Evolutionary conservation across 768 basidiomycete species (phyloP).

Genomic region (Xerocomus brunneocitrinus): DNA sequence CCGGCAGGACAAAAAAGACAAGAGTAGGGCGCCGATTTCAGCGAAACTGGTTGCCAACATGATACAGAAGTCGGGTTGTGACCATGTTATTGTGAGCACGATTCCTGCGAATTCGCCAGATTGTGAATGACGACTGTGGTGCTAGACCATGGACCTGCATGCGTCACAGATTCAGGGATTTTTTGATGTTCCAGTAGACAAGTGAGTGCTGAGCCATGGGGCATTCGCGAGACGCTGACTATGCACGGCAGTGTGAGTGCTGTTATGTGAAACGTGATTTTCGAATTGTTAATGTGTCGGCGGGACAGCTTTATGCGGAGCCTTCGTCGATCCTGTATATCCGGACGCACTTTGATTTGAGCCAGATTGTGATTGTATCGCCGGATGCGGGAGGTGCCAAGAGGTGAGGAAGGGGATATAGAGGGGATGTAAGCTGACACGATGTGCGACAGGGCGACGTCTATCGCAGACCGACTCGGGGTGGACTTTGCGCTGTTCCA

Average conservation of each 20-base stretch:
- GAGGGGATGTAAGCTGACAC: constrained; percentile 13
- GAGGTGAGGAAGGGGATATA: constrained; percentile 47
- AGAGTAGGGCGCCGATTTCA: constrained; percentile 95
- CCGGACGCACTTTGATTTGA: constrained; percentile 81
- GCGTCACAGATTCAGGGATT: constrained; percentile 99
- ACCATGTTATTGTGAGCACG: constrained; percentile 88
- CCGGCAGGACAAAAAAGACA: constrained; percentile 98
- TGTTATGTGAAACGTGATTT: constrained; percentile 1
- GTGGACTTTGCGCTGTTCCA: constrained; percentile 99
- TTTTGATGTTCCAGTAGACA: constrained; percentile 99
- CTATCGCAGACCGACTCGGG: constrained; percentile 91
- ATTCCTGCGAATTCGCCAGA: not conserved
- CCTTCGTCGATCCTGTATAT: constrained; percentile 94
- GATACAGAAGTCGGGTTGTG: constrained; percentile 87
- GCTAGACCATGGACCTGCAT: constrained; percentile 95
- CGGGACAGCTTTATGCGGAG: constrained; percentile 81
- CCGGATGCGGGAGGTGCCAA: constrained; percentile 99
- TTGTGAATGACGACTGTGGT: constrained; percentile 1
- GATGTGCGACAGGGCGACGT: constrained; percentile 71
- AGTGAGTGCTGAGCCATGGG: constrained; percentile 55
- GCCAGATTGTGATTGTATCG: constrained; percentile 89
- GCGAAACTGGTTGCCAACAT: constrained; percentile 99
- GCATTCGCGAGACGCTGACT: constrained; percentile 13
- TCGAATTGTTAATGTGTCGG: constrained; percentile 20
- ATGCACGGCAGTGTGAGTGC: constrained; percentile 45